Conservation (phyloP, 2,329 filamentous ascomycete genomes). For the Cladosporium sp. region DNA sequence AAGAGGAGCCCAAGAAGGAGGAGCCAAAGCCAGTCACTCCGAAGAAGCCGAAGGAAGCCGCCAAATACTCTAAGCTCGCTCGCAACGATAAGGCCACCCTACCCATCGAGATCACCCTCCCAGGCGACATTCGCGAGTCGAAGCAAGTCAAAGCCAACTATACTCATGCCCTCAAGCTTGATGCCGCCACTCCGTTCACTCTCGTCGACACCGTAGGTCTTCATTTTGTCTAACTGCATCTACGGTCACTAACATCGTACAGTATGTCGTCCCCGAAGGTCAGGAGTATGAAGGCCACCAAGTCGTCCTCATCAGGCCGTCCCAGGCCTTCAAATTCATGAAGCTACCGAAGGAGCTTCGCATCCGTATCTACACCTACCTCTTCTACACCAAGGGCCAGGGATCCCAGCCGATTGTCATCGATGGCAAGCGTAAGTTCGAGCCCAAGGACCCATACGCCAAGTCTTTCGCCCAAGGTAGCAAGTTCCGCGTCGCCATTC, state of each 20-base stretch:
- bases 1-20: conserved; percentile 24
- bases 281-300: conserved; percentile 35
- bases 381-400: conserved; percentile 35
- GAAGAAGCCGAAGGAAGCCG: conserved; percentile 26
- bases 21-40: conserved; percentile 7
- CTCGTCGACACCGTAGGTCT: conserved; percentile 37
- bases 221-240: not conserved
- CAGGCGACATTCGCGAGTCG: conserved; percentile 29
- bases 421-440: conserved; percentile 33
- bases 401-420: conserved; percentile 33
- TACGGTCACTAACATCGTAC: conserved; percentile 12
- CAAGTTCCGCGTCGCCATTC: conserved; percentile 38
- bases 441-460: conserved; percentile 33
- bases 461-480: conserved; percentile 36
- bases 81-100: conserved; percentile 23
- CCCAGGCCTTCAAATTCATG: conserved; percentile 39
- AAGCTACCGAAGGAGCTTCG: conserved; percentile 35
- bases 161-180: conserved; percentile 36
- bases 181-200: conserved; percentile 36
- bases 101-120: conserved; percentile 32
- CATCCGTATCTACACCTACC: conserved; percentile 34
- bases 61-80: conserved; percentile 25
- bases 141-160: conserved; percentile 25
- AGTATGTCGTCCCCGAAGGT: conserved; percentile 37
- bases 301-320: conserved; percentile 40